Base-by-base conservation (phyloP, 176 grass and related monocot genomes). In the Zizania latifolia region DNA sequence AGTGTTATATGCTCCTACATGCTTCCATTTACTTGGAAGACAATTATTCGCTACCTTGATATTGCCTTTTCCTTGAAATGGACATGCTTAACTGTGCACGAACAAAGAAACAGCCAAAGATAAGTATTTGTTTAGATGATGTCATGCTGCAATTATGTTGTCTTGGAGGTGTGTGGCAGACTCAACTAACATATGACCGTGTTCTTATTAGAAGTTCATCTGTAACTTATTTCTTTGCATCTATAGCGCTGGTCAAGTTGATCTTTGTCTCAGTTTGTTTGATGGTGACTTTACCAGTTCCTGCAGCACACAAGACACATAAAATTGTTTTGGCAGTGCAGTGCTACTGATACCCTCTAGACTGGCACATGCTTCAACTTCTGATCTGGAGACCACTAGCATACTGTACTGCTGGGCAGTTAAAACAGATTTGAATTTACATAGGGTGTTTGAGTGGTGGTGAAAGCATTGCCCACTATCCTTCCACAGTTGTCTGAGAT, bases 51-150 rank as follows among this genome's bases (percentile, higher is more conserved):
- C 39, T 28, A 39, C 36, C 31, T 33, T 56, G 37, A 48, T 46
- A 54, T 10, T 23, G 8, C 34, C 17, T 30, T 35, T 75, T 55
- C 28, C 41, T 78, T 69, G 53, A 10, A 68, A 79, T 70, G 75
- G 75, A 75, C 68, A 79, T 75, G 54, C 8, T 69, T 69, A 79
- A 32, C 61, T 16, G 17, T 78, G 33, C 53, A 67, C 13, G 28
- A 50, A 71, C 41, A 68, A 60, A 65, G 59, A 72, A 40, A 33
- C 70, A 54, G 26, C 4, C 6, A 12, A 48, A 28, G 75, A 37
- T 66, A 61, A 86, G 30, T 76, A 86, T 39, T 10, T 32, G 22
- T 40, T 69, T 86, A 86, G 71, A 26, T n/a, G n/a, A n/a, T n/a
- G n/a, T n/a, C n/a, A n/a, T 43, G 59, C 68, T 45, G 11, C 19